Evolutionary conservation across 2,329 filamentous ascomycete genomes (phyloP).

Genomic region (Penicillium oxalicum): DNA sequence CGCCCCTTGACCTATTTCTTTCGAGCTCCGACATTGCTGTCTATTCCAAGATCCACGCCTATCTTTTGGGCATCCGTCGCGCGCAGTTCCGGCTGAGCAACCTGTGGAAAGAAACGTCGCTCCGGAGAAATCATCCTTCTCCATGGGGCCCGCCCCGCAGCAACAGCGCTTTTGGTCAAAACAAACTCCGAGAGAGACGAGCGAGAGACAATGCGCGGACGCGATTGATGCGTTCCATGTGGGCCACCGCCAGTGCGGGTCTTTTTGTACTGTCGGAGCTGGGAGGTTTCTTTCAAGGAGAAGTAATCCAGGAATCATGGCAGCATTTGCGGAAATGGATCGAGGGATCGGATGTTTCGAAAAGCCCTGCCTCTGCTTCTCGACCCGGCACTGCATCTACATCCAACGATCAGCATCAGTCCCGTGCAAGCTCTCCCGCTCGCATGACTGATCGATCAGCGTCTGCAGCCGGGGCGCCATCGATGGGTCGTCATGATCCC

Average conservation of each 20-base stretch:
- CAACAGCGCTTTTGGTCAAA: conserved; percentile 54
- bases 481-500: conserved; percentile 60
- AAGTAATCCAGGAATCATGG: conserved; percentile 78
- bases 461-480: conserved; percentile 12
- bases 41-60: conserved; percentile 82
- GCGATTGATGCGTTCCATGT: conserved; percentile 69
- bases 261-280: conserved; percentile 86
- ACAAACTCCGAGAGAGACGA: conserved; percentile 57
- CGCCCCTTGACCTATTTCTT: conserved; percentile 85
- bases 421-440: conserved; percentile 6
- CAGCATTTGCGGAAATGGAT: conserved; percentile 74
- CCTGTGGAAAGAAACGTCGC: conserved; percentile 76
- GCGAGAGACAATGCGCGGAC: conserved; percentile 59
- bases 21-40: conserved; percentile 66
- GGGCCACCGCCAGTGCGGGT: conserved; percentile 82
- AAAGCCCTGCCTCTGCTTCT: conserved; percentile 25
- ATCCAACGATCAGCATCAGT: conserved; percentile 14
- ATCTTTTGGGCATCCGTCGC: conserved; percentile 76
- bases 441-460: conserved; percentile 4
- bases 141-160: conserved; percentile 61
- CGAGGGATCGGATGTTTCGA: conserved; percentile 37
- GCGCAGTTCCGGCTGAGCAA: conserved; percentile 78
- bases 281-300: conserved; percentile 81
- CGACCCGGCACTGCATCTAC: conserved; percentile 36
- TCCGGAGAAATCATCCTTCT: conserved; percentile 70